Base-by-base conservation (phyloP, 164 flowering plant species). In the Sedum album region DNA sequence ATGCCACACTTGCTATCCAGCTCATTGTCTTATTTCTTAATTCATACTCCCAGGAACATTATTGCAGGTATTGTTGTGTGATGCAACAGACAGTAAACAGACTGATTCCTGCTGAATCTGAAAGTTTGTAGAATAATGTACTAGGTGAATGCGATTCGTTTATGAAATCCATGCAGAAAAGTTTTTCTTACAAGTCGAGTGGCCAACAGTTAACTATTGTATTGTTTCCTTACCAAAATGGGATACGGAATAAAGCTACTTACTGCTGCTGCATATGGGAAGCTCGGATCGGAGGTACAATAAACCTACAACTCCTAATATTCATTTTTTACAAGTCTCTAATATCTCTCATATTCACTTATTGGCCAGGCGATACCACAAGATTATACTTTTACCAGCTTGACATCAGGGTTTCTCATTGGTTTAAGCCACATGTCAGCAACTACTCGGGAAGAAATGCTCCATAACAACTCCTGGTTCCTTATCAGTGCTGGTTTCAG, bases 371-470 rank as follows among this genome's bases (percentile, higher is more conserved):
- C 18, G 15, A 48, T 23, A 51, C n/a, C n/a, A n/a, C n/a, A n/a
- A 55, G 60, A 26, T 13, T 55, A 57, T 25, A 26, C 33, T 74
- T 82, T 85, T 31, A 77, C 69, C 72, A 86, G 80, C 76, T 86
- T 94, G 6, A 94, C 78, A 65, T 94, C 93, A 2, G 97, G 98
- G 77, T 94, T 94, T 69, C 98, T 77, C 73, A 85, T 87, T 1
- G 94, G 67, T 71, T 86, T 88, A 71, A 94, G 95, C 98, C 97
- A 94, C 97, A 88, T 89, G 41, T 89, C 92, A 1, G 95, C 98
- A 89, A 91, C 81, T 35, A 89, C 80, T 2, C 97, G 76, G 0
- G 93, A 86, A 0, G 98, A 89, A 39, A 89, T 76, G 84, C 98
- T 91, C 97, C 98, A 94, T 26, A 94, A 51, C 25, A 78, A 11